Conservation (phyloP, 768 basidiomycete species). For the Agrocybe pediades region DNA sequence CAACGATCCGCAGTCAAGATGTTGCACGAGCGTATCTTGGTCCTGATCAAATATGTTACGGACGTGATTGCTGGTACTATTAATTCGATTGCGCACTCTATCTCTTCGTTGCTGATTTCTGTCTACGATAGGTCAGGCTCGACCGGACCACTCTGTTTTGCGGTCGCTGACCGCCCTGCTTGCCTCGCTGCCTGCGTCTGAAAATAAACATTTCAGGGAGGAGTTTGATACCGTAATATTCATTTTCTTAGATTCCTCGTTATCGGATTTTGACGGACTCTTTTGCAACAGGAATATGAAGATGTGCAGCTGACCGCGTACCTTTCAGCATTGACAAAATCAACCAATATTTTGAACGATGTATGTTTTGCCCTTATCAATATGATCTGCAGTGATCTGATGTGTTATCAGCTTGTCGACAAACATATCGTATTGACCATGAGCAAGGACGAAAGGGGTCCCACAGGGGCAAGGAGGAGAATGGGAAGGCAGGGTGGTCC, state of each 20-base stretch:
- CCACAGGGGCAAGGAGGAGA: conserved; percentile 47
- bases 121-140: conserved; percentile 58
- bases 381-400: conserved; percentile 5
- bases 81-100: conserved; percentile 1
- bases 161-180: conserved; percentile 86
- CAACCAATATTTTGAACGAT: conserved; percentile 84
- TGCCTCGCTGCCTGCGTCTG: conserved; percentile 85
- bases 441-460: conserved; percentile 55
- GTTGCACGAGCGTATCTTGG: conserved; percentile 87
- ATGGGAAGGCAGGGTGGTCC: conserved; percentile 46
- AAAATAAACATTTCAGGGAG: conserved; percentile 78
- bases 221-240: conserved; percentile 81
- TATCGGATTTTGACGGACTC: neutral
- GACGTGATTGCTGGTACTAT: conserved; percentile 71
- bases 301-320: conserved; percentile 94
- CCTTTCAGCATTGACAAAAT: conserved; percentile 86
- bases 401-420: conserved; percentile 64
- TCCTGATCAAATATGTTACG: conserved; percentile 86
- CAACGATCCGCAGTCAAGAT: conserved; percentile 96
- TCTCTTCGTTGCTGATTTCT: neutral
- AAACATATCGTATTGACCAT: conserved; percentile 69
- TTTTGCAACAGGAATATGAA: conserved; percentile 76
- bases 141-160: conserved; percentile 77
- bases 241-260: neutral
- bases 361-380: conserved; percentile 45